Base-by-base conservation (phyloP, 108 stramenopile genomes). In the Cyclotella sp. region DNA sequence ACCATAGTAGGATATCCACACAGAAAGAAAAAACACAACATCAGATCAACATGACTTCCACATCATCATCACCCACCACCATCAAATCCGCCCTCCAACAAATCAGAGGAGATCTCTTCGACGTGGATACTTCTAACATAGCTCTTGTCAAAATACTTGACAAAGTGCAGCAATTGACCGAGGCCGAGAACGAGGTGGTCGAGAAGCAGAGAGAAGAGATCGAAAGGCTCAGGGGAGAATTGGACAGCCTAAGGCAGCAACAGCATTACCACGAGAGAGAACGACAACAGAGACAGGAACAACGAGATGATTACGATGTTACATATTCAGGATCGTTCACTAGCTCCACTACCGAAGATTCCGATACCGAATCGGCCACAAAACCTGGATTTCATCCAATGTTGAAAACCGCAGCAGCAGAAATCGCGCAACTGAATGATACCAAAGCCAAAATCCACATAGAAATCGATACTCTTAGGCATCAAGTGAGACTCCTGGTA, bases 121-220 rank as follows among this genome's bases (percentile, higher is more conserved):
- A 70, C 52, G 65, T 70, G 24, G 52, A 19, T 18, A 28, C 47
- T 1, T 21, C 43, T 41, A 57, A 70, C 27, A 12, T n/a, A 13
- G 43, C 51, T 0, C 42, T 78, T 18, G 26, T 26, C 13, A 54
- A 54, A 2, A 70, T 78, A 57, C 30, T 78, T 15, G 63, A 63
- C 0, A 70, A 70, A 51, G 70, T 78, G 13, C 69, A 64, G 28
- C 69, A 71, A 46, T 78, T 78, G 70, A 65, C 77, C 12, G 63
- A 78, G 63, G 69, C 61, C 14, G 77, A 78, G 52, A 78, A 65
- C 57, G 49, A 40, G 28, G 60, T 70, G 13, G 44, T 78, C 9
- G 26, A 58, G 24, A 42, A 42, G 4, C 77, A 70, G 61, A n/a
- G 53, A 18, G 12, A 39, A 49, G 67, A 68, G 49, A 52, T 75